Conservation (phyloP, 805 yeast species). For the Cyberlindnera petersonii region DNA sequence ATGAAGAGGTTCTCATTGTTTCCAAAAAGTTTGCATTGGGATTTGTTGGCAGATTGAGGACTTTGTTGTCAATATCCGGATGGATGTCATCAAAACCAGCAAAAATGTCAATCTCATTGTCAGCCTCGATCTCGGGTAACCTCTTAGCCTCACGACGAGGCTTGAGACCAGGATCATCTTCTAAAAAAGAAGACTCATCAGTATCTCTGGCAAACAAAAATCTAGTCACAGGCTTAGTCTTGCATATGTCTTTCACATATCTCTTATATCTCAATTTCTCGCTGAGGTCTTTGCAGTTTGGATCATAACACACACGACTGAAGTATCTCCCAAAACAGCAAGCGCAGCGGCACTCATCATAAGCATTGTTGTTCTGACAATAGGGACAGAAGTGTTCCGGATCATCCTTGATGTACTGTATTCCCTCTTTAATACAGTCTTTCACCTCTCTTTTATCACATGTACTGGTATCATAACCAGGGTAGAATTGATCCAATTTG, state of each 20-base stretch:
- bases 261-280: slow-evolving; percentile 27
- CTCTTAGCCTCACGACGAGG: background rate
- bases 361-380: slow-evolving; percentile 27
- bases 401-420: slow-evolving; percentile 18
- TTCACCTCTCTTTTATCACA: slow-evolving; percentile 24
- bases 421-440: slow-evolving; percentile 24
- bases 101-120: slow-evolving; percentile 11
- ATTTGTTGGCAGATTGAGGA: slow-evolving; percentile 10
- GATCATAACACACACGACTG: slow-evolving; percentile 27
- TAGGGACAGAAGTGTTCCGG: slow-evolving; percentile 26
- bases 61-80: background rate
- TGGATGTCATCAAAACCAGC: slow-evolving; percentile 14
- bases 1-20: slow-evolving; percentile 13
- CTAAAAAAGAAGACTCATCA: slow-evolving; percentile 1
- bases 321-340: slow-evolving; percentile 27
- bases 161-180: slow-evolving; percentile 8
- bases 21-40: slow-evolving; percentile 12
- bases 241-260: slow-evolving; percentile 26
- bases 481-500: slow-evolving; percentile 18
- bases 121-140: background rate
- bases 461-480: slow-evolving; percentile 21
- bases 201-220: slow-evolving; percentile 10
- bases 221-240: slow-evolving; percentile 20
- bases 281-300: slow-evolving; percentile 19
- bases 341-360: slow-evolving; percentile 29